phyloP scores from a whole-genome alignment of 139 green algal genomes.

The Desmodesmus armatus region DNA sequence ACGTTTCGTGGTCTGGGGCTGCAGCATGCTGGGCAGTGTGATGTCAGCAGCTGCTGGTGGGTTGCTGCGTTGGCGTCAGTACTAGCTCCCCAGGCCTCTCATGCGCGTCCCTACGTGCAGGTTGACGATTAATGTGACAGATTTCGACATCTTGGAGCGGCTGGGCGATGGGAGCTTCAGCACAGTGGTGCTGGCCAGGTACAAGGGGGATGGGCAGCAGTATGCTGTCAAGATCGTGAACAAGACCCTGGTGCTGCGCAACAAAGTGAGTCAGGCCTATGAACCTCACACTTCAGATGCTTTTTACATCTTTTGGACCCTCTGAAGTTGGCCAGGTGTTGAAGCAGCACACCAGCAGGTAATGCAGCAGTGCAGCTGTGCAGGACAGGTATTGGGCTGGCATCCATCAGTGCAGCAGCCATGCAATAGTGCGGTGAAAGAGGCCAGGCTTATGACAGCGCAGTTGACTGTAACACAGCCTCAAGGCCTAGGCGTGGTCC shows the following conservation, averaged over 20 bases:
- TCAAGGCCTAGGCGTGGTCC: too few relatives aligned
- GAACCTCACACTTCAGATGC: too few relatives aligned
- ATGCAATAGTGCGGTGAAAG: too few relatives aligned
- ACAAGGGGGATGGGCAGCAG: conserved; percentile 45
- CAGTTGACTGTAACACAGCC: too few relatives aligned
- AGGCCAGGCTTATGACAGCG: too few relatives aligned
- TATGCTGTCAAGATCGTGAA: conserved; percentile 81
- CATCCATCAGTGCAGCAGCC: too few relatives aligned
- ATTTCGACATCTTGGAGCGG: conserved; percentile 74
- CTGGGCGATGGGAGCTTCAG: conserved; percentile 79
- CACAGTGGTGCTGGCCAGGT: conserved; percentile 66
- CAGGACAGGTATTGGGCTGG: too few relatives aligned
- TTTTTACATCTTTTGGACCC: too few relatives aligned
- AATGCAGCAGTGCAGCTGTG: neutral
- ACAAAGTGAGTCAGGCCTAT: conserved; percentile 55
- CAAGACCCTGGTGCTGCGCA: conserved; percentile 74
- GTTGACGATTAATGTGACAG: conserved; percentile 49
- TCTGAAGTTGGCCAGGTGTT: neutral
- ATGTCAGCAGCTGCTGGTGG: neutral
- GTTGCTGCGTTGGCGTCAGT: neutral
- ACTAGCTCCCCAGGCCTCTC: neutral
- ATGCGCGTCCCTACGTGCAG: too few relatives aligned
- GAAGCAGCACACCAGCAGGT: neutral
- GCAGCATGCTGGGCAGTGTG: too few relatives aligned
- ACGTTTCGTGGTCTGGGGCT: too few relatives aligned